Evolutionary conservation across 768 basidiomycete genomes (phyloP), one percentile per base, ranked within the genome.

Genomic region (Sistotremastrum suecicum): DNA sequence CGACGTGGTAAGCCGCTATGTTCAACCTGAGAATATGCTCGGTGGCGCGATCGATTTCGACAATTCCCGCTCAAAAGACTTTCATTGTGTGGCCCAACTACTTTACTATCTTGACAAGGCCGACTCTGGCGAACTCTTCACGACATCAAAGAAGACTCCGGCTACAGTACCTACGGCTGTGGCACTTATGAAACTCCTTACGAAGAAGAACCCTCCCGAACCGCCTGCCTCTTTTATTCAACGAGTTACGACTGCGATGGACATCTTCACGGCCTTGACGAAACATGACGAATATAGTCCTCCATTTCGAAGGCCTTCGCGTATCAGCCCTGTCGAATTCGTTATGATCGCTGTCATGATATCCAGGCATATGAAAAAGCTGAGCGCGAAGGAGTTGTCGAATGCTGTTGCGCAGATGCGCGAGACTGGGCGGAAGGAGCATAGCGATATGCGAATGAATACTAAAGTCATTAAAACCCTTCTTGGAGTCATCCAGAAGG

Each of bases 11-110:
- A 51, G 64, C 35, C 67, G 68, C 50, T 78, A 78, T 56, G 68
- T 84, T 42, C 57, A 65, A n/a, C 61, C 66, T 9, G 74, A 79
- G 0, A 72, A 66, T 9, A 83, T 83, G 11, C 69, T 90, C 12
- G 63, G 67, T 1, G 55, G 65, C 33, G 61, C 67, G 37, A 65
- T 89, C 41, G 59, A 71, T 39, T 80, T 80, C 70, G 78, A 84
- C 43, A 73, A 68, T 28, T 75, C 64, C 49, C 76, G 83, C 28
- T 84, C 77, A n/a, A 74, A 78, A 32, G 76, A 83, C 56, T 90
- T 83, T 62, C 80, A 84, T 53, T 75, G 76, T 49, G 63, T 89
- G 34, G 80, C 82, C 0, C 74, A 76, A 42, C 62, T 87, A 54
- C 71, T 83, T 3, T 83, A 68, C 54, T 82, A 76, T 53, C 82